Percentiles rank a stretch among this genome's conserved stretches.
Conservation (phyloP, 257 asterid genomes). For the Ehretia macrophylla region DNA sequence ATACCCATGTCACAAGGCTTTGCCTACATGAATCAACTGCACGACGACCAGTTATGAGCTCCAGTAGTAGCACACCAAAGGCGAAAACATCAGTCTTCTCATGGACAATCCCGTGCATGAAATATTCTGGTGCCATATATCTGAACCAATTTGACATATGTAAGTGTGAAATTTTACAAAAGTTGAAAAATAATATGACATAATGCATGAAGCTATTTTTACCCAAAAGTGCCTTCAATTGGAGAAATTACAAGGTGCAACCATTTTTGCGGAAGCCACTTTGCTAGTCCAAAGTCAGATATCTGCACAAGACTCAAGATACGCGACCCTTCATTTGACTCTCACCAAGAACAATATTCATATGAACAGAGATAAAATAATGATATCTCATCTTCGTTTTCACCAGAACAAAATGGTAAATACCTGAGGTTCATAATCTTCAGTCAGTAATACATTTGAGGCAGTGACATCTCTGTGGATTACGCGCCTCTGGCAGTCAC, state of each 20-base stretch:
- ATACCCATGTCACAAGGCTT: constrained; percentile 97
- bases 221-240: constrained; percentile 99
- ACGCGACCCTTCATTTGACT: not conserved
- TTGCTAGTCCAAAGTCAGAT: constrained; percentile 94
- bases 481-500: constrained; percentile 76
- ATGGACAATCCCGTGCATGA: constrained; percentile 87
- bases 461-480: constrained; percentile 93
- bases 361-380: not conserved
- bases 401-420: not conserved
- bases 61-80: constrained; percentile 80
- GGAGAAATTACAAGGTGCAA: constrained; percentile 88
- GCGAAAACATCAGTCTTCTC: constrained; percentile 97
- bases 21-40: constrained; percentile 82
- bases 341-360: not conserved
- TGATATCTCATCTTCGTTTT: not conserved
- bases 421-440: constrained; percentile 84
- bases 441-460: constrained; percentile 81
- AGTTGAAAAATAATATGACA: not conserved
- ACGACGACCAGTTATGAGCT: constrained; percentile 88
- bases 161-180: constrained; percentile 1
- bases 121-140: constrained; percentile 98
- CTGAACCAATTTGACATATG: constrained; percentile 26
- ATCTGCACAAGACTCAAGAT: constrained; percentile 42
- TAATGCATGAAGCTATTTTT: constrained; percentile 7
- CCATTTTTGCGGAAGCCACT: constrained; percentile 97